Conservation (phyloP, 192 early-diverging fungal genomes). For the Gryganskiella cystojenkinii region DNA sequence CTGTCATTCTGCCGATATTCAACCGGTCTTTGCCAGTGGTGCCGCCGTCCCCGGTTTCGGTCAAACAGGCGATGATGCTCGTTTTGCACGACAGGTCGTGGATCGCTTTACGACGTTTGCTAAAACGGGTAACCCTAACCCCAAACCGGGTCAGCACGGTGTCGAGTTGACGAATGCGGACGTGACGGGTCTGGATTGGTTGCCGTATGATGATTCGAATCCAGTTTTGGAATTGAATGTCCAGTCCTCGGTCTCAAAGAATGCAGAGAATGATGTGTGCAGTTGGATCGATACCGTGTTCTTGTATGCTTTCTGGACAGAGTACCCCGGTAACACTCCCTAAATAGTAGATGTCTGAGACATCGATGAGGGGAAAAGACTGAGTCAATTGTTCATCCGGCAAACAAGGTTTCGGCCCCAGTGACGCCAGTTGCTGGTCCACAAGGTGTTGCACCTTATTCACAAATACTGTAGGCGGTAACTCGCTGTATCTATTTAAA, state of each 20-base stretch:
- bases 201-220: conserved; percentile 1
- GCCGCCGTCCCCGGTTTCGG: not conserved
- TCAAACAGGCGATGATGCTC: conserved; percentile 26
- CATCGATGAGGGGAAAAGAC: too few relatives aligned
- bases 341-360: too few relatives aligned
- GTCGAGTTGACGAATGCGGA: conserved; percentile 10
- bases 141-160: not conserved
- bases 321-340: not conserved
- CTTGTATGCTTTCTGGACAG: not conserved
- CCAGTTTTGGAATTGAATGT: conserved; percentile 7
- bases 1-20: conserved; percentile 26
- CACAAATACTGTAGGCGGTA: too few relatives aligned
- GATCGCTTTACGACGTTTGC: conserved; percentile 32
- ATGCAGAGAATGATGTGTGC: not conserved
- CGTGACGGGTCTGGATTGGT: not conserved
- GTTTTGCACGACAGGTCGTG: conserved; percentile 34
- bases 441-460: too few relatives aligned
- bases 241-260: not conserved
- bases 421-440: too few relatives aligned
- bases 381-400: too few relatives aligned
- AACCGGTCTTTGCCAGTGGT: conserved; percentile 8
- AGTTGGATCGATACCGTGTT: not conserved
- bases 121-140: conserved; percentile 43
- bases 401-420: too few relatives aligned
- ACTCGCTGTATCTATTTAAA: too few relatives aligned